These are phyloP conservation scores for Sistotremastrum niveocremeum DNA, from an alignment of 768 basidiomycete species.

Conservation along the genomic window DNA sequence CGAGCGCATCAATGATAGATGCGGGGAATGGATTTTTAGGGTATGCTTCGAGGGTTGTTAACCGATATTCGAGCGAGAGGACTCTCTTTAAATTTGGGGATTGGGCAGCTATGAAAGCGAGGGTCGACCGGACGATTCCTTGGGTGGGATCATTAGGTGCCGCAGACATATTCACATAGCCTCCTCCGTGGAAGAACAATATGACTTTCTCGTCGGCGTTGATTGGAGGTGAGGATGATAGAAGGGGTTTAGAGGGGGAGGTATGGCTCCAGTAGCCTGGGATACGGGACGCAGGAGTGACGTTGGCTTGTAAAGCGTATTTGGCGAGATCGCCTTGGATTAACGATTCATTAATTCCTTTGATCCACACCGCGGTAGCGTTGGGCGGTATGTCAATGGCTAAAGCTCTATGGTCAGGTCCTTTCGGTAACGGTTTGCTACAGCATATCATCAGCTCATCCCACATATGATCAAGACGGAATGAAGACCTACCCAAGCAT, in stretches of 20 bases:
- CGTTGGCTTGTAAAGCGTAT: constrained; percentile 26
- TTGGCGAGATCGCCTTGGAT: constrained; percentile 29
- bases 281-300: constrained; percentile 25
- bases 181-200: constrained; percentile 36
- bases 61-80: constrained; percentile 35
- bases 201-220: constrained; percentile 37
- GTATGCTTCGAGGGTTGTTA: constrained; percentile 12
- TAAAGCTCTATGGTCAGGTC: too few species aligned
- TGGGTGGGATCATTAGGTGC: constrained; percentile 36
- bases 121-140: neutral
- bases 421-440: too few species aligned
- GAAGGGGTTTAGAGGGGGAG: constrained; percentile 16
- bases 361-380: constrained; percentile 27
- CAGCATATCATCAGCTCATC: too few species aligned
- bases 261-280: constrained; percentile 43
- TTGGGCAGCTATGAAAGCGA: neutral
- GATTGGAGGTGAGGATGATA: too few species aligned
- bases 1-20: constrained; percentile 20
- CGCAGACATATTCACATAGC: constrained; percentile 28
- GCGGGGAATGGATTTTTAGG: constrained; percentile 18
- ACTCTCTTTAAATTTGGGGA: constrained; percentile 12
- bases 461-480: too few species aligned
- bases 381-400: too few species aligned
- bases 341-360: constrained; percentile 23
- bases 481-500: too few species aligned